A percentile compares a stretch with the other conserved stretches of the same genome.
Conservation (phyloP, 495 filamentous ascomycete species). For the Hapsidospora chrysogenum region DNA sequence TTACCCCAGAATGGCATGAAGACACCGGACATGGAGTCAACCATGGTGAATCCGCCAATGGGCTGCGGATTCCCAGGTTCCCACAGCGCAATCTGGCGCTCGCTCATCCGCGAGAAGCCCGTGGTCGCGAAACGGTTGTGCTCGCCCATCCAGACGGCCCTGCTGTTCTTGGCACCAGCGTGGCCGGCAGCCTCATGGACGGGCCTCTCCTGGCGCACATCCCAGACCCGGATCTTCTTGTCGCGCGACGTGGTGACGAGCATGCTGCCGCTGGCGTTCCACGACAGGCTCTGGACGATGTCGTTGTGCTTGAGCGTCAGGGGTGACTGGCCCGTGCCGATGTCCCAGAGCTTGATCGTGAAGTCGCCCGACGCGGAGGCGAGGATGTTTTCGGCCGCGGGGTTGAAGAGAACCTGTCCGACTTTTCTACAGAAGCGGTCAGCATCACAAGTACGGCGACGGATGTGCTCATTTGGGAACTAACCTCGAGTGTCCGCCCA, state of each 20-base stretch:
- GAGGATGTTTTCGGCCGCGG: slow-evolving; percentile 86
- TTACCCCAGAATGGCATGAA: slow-evolving; percentile 97
- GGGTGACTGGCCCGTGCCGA: slow-evolving; percentile 55
- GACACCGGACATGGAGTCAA: slow-evolving; percentile 92
- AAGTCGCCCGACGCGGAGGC: slow-evolving; percentile 91
- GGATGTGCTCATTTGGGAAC: no score
- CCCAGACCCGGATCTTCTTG: slow-evolving; percentile 96
- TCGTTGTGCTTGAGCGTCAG: slow-evolving; percentile 70
- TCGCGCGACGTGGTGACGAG: slow-evolving; percentile 89
- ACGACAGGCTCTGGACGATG: slow-evolving; percentile 87
- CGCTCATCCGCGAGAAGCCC: slow-evolving; percentile 95
- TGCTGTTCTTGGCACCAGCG: slow-evolving; percentile 88
- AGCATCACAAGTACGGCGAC: background rate
- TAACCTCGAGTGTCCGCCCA: slow-evolving; percentile 57
- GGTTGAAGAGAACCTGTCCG: slow-evolving; percentile 95
- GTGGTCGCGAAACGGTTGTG: slow-evolving; percentile 89
- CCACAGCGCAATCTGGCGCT: slow-evolving; percentile 90
- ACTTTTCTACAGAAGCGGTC: slow-evolving; percentile 49
- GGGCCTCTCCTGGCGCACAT: slow-evolving; percentile 80
- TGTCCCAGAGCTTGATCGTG: slow-evolving; percentile 92
- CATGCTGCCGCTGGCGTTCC: slow-evolving; percentile 82
- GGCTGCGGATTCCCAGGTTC: slow-evolving; percentile 76
- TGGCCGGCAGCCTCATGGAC: slow-evolving; percentile 77
- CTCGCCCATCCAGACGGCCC: slow-evolving; percentile 91
- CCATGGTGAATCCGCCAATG: slow-evolving; percentile 68